Percentiles rank a stretch among this genome's conserved stretches.
These are phyloP conservation scores for Trametes maxima DNA, from an alignment of 768 basidiomycete genomes.

Conservation along the genomic window DNA sequence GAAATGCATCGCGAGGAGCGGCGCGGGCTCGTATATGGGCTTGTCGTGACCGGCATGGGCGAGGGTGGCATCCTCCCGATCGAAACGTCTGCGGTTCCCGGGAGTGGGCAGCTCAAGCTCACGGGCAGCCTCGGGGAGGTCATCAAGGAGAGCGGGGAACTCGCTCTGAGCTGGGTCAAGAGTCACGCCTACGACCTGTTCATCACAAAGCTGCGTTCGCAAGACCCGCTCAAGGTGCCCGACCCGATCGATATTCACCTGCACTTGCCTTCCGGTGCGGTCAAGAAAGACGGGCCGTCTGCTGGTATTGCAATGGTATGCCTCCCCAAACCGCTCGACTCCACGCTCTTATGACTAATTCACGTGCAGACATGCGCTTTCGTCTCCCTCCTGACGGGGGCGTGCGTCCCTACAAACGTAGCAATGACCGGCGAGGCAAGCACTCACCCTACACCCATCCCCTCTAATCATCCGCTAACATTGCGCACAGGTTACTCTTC, in stretches of 20 bases:
- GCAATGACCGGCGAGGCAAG: slow-evolving; percentile 91
- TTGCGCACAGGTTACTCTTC: slow-evolving; percentile 65
- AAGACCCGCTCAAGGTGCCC: slow-evolving; percentile 76
- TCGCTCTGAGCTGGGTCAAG: slow-evolving; percentile 93
- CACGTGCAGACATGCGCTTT: slow-evolving; percentile 71
- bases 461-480: too few species aligned
- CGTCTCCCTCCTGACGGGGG: slow-evolving; percentile 80
- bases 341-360: not conserved
- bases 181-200: slow-evolving; percentile 78
- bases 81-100: slow-evolving; percentile 80
- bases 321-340: not conserved
- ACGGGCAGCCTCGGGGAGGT: slow-evolving; percentile 90
- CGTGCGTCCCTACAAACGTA: slow-evolving; percentile 66
- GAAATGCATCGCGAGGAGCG: slow-evolving; percentile 75
- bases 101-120: slow-evolving; percentile 68
- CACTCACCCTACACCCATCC: not conserved
- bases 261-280: slow-evolving; percentile 87
- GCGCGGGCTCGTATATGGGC: slow-evolving; percentile 79
- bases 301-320: slow-evolving; percentile 87
- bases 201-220: slow-evolving; percentile 66
- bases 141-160: slow-evolving; percentile 88
- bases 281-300: slow-evolving; percentile 93
- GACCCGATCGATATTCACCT: slow-evolving; percentile 82
- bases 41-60: slow-evolving; percentile 87
- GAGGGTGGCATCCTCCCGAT: slow-evolving; percentile 86